Base-by-base conservation (phyloP, 352 stramenopile genomes). In the Lagenidium sp. region DNA sequence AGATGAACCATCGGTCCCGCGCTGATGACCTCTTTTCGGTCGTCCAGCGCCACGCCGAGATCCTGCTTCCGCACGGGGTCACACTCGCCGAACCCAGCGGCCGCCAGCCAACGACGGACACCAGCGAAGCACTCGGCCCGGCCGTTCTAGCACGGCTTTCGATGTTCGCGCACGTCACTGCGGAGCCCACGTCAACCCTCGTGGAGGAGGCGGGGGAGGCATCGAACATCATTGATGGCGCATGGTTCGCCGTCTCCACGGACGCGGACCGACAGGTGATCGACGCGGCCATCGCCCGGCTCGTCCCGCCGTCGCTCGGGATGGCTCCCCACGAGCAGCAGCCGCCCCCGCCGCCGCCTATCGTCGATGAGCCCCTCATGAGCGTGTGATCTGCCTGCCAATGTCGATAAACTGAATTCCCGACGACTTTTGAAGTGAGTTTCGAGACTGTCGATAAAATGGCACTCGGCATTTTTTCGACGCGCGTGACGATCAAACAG, bases 211-310 rank as follows among this genome's bases (percentile, higher is more conserved):
- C 13, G 4, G 15, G 28, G 15, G 28, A 32, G 28, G 4, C 26
- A 19, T 10, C 16, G 31, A 15, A n/a, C 25, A 16, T 22, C 6
- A 4, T 52, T 19, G 40, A 55, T 21, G 19, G 19, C 26, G 23
- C 47, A 25, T 55, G 47, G 47, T 48, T 55, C 24, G 39, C 39
- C 0, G 42, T 39, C 20, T 16, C 35, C 10, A 28, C 30, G 2
- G 32, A 48, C 4, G 10, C n/a, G 0, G 29, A 39, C 19, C 4
- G 16, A 1, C 6, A 16, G 2, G 47, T 29, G 18, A 43, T 55
- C 25, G 26, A 36, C 6, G 20, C 25, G 2, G 40, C 47, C 12
- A n/a, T 40, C 13, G 18, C 19, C 2, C 12, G 34, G 6, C 12
- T 55, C 12, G 25, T 55, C 24, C 47, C 47, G 4, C 12, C 34